A percentile compares a stretch with the other conserved stretches of the same genome.
These are phyloP conservation scores for Chytriomyces sp. DNA, from an alignment of 192 early-diverging fungal species.

Conservation along the genomic window DNA sequence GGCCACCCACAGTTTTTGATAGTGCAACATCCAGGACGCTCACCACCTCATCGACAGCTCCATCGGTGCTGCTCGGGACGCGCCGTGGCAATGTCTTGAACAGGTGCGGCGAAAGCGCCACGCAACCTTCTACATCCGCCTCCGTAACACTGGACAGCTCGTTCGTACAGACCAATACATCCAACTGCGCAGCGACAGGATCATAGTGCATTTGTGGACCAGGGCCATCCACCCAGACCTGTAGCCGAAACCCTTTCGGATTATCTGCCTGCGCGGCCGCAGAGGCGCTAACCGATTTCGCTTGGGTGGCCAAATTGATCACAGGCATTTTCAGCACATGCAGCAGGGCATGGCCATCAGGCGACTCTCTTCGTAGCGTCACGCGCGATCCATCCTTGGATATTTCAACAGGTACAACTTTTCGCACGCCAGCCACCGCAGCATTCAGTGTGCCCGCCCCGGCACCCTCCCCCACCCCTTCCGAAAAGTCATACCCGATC, in stretches of 20 bases:
- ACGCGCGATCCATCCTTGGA: not conserved
- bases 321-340: not conserved
- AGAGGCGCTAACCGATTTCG: not conserved
- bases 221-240: not conserved
- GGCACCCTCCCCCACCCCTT: not conserved
- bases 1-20: not conserved
- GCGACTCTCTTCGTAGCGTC: not conserved
- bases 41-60: not conserved
- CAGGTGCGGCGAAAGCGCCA: not conserved
- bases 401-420: not conserved
- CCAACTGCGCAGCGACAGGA: not conserved
- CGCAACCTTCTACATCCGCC: not conserved
- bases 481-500: not conserved
- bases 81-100: not conserved
- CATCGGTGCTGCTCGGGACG: conserved; percentile 2
- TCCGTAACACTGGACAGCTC: not conserved
- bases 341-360: not conserved
- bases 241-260: not conserved
- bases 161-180: not conserved
- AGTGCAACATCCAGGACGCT: not conserved
- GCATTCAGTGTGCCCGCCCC: too few relatives aligned
- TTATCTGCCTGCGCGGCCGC: too few relatives aligned
- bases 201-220: not conserved
- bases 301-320: not conserved
- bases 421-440: not conserved